These are phyloP conservation scores for Claviceps monticola DNA, from an alignment of 2,329 filamentous ascomycete species.

Conservation along the genomic window DNA sequence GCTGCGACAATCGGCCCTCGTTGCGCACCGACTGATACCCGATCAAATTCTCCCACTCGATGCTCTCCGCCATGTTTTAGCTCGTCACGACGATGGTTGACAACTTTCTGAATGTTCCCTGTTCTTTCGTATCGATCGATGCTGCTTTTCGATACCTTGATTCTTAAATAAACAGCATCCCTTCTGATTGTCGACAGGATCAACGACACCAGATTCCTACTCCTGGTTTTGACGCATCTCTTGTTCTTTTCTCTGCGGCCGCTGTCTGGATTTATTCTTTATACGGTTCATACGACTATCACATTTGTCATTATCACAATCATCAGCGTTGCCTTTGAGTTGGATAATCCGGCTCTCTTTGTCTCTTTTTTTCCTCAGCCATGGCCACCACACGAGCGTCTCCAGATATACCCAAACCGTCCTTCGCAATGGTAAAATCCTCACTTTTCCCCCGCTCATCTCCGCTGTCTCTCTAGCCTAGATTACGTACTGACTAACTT, in stretches of 20 bases:
- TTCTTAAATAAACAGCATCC: constrained; percentile 15
- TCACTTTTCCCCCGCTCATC: background rate
- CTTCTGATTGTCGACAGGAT: constrained; percentile 14
- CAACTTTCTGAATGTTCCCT: constrained; percentile 33
- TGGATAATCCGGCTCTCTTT: constrained; percentile 10
- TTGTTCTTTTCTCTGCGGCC: background rate
- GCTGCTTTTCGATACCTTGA: constrained; percentile 38
- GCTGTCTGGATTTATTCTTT: constrained; percentile 7
- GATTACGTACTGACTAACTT: constrained; percentile 1
- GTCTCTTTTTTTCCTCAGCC: constrained; percentile 7
- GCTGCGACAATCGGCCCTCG: constrained; percentile 2
- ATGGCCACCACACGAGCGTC: constrained; percentile 36
- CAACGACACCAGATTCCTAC: constrained; percentile 3
- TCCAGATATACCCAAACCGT: constrained; percentile 42
- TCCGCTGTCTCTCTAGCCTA: background rate
- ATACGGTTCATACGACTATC: background rate
- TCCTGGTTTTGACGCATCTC: constrained; percentile 1
- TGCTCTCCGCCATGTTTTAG: constrained; percentile 16
- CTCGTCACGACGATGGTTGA: constrained; percentile 40
- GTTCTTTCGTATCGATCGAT: constrained; percentile 38
- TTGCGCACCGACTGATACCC: constrained; percentile 1
- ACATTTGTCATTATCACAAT: background rate
- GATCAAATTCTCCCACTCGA: constrained; percentile 1
- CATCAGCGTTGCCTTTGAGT: constrained; percentile 9
- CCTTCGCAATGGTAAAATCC: constrained; percentile 59